Conservation (phyloP, 2,329 filamentous ascomycete species). For the Aureobasidium sp. region DNA sequence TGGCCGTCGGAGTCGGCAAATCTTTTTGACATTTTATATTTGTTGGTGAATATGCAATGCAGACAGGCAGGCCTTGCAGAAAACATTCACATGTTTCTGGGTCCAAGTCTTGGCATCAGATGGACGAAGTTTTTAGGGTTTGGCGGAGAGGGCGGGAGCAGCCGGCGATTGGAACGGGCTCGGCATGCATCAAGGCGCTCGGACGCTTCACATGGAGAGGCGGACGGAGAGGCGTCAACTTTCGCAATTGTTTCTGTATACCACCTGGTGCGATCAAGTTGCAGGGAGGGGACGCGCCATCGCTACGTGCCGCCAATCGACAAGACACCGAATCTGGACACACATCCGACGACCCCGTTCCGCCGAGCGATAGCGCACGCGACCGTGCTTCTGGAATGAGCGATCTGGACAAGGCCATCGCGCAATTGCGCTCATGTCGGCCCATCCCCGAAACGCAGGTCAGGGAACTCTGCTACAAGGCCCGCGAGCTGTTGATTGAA, state of each 20-base stretch:
- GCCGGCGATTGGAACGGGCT: neutral
- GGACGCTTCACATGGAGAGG: neutral
- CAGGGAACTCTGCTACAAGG: conserved; percentile 94
- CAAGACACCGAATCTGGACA: neutral
- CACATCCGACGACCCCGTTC: neutral
- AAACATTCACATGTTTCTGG: neutral
- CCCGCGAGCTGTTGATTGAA: conserved; percentile 89
- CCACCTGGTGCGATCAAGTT: neutral
- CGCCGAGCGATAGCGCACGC: neutral
- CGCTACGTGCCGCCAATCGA: neutral
- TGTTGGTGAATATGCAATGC: neutral
- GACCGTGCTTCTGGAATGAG: conserved; percentile 54
- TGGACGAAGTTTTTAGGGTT: conserved; percentile 7
- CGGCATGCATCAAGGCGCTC: neutral
- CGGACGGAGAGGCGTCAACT: conserved; percentile 8
- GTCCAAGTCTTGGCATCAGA: neutral
- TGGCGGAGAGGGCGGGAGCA: neutral
- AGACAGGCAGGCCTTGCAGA: neutral
- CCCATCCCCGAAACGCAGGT: conserved; percentile 95
- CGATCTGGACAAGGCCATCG: conserved; percentile 93
- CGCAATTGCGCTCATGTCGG: conserved; percentile 88
- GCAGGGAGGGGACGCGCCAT: neutral
- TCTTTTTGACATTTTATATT: conserved; percentile 7
- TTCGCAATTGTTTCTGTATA: neutral
- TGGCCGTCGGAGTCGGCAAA: conserved; percentile 9